Base-by-base conservation (phyloP, 1,139 yeast genomes). In the Diutina rugosa region DNA sequence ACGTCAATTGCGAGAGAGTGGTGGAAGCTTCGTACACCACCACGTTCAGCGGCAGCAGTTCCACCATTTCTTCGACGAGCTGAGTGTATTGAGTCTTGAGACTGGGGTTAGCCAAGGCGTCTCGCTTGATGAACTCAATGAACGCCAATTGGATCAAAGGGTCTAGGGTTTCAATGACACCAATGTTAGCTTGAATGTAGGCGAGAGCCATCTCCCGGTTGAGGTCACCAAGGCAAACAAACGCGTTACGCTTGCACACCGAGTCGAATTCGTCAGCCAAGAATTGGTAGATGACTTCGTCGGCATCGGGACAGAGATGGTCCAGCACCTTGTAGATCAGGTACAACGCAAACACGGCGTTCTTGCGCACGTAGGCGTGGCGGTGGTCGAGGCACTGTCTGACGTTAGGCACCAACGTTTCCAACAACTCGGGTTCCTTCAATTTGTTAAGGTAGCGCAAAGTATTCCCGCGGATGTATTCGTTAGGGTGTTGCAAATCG, bases 401-500 rank as follows among this genome's bases (percentile, higher is more conserved):
- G 56, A 91, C 91, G 55, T 95, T 86, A 48, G 99, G 97, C 51
- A 93, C 95, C 71, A 95, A 79, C 56, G 98, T 96, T 72, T 95
- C 99, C 68, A 95, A 79, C 63, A 95, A 80, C 69, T 93, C 99
- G 0, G 96, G 87, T 72, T 95, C 99, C 67, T 85, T 87, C 69
- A 95, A 78, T 69, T 93, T 95, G 61, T 93, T 84, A 67, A 95
- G 79, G 70, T 90, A 93, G 65, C 98, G 82, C 71, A 95, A 78
- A 8, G 99, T 91, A 63, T 90, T 90, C 63, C 99, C 99, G 65
- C 99, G 82, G 61, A 95, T 87, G 68, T 86, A 95, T 72, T 95
- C 99, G 73, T 95, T 95, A 56, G 99, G 97, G 72, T 95, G 99
- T 72, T 91, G 97, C 64, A 95, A 80, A 70, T 95, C 99, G 71